Base-by-base conservation (phyloP, 805 yeast species). In the Candida argentea region DNA sequence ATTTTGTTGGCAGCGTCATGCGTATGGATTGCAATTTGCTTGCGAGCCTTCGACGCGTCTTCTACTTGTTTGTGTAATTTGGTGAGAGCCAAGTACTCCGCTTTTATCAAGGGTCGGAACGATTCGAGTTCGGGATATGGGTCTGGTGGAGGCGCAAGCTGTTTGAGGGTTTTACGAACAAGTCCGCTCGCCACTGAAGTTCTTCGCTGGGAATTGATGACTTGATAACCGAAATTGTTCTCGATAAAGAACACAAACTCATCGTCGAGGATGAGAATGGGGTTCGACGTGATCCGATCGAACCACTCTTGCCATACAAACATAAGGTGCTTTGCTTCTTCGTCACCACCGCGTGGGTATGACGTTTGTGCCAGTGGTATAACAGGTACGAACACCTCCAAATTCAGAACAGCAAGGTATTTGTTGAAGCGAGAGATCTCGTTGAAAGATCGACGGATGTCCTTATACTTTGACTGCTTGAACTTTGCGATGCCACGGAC, bases 321-420 rank as follows among this genome's bases (percentile, higher is more conserved):
- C 26, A 65, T 55, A 22, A 84, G 61, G 31, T 73, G 71, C 29
- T 61, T 59, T 27, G 65, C 66, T 44, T 84, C 94, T 37, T 89
- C 96, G 16, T 80, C 80, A 25, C 87, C 82, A 29, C 82, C 82
- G n/a, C 74, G 61, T 15, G 94, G 94, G 45, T 76, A 87, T 12
- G 86, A 68, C 1, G 94, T 80, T 5, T 62, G 67, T 1, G 91
- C 62, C 13, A 64, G 58, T 0, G 97, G 96, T 23, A 91, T 61
- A 5, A 93, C 76, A 0, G 97, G 96, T 4, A 91, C 86, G 55
- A 89, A 86, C 31, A 91, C 87, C 50, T 91, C 97, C 18, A 89
- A 77, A 44, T 86, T 80, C 21, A 93, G 82, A 13, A 76, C 75
- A 32, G 76, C 74, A 37, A 91, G 57, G 47, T 81, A 89, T 39